Base-by-base conservation (phyloP, 345 rosid species). In the Pistacia atlantica region DNA sequence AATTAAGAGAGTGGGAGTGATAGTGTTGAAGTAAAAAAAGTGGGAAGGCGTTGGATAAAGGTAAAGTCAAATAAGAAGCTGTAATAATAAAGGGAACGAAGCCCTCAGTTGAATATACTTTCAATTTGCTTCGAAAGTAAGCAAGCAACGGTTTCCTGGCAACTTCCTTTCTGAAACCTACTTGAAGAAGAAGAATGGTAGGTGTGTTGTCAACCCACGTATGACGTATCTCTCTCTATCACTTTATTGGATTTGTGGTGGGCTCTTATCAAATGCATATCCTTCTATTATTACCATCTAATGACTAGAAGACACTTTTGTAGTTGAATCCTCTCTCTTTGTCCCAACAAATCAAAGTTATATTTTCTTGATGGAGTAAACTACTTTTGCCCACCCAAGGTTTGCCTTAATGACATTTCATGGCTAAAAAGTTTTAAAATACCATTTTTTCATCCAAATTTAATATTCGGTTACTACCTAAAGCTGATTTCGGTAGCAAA, bases 101-200 rank as follows among this genome's bases (percentile, higher is more conserved):
- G 1, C 25, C 25, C 25, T 25, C 25, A 25, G 25, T 25, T 25
- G 25, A 25, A 25, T 25, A 25, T 25, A 25, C 25, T 25, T 25
- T 25, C 25, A 25, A 25, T 25, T 25, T 25, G 70, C 1, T 31
- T 17, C 8, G 71, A 17, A 14, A 11, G 3, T 35, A 31, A n/a
- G 58, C 12, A n/a, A 73, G 25, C 25, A 25, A 28, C 20, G 69
- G 49, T 11, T 73, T 73, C 76, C 7, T 8, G 4, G 77, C 61
- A 73, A 9, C 59, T 73, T 73, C 77, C 51, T 49, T 73, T 61
- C 25, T 7, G 1, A 5, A 62, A 63, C 48, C 9, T 11, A 18
- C 35, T 10, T n/a, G 17, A 28, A 48, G 38, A 7, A 37, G 38
- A 14, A 72, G 75, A 58, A 14, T 4, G 67, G 9, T 72, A 1